These are phyloP conservation scores for Catenaria anguillulae DNA, from an alignment of 371 early-diverging fungal genomes.

Conservation along the genomic window DNA sequence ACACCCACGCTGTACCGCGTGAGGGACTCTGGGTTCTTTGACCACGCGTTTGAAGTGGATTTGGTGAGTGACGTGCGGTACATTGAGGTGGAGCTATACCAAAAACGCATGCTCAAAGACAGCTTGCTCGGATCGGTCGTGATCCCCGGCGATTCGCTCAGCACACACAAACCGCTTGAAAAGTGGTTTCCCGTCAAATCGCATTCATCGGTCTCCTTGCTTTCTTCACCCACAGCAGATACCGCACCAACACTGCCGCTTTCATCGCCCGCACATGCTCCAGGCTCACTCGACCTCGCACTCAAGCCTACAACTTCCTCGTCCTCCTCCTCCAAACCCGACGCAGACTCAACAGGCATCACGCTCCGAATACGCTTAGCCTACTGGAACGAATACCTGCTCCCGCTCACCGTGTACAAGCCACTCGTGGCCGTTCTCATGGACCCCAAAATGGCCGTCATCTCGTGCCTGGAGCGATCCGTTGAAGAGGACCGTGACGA, in stretches of 20 bases:
- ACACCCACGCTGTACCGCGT: too few species aligned
- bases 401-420: conserved; percentile 7
- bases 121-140: background rate
- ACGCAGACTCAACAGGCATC: background rate
- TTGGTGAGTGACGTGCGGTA: background rate
- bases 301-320: background rate
- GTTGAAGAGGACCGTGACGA: conserved; percentile 10
- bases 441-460: background rate
- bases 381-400: conserved; percentile 9
- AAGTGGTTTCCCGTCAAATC: conserved; percentile 4
- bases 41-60: conserved; percentile 10
- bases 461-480: background rate
- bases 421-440: background rate
- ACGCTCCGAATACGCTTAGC: background rate
- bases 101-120: conserved; percentile 1
- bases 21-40: background rate
- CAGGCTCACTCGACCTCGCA: too few species aligned
- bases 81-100: conserved; percentile 7
- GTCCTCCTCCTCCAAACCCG: background rate
- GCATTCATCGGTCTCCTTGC: background rate
- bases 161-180: background rate
- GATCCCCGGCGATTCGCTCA: background rate
- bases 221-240: too few species aligned
- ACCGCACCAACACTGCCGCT: background rate
- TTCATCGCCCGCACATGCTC: background rate